These are phyloP conservation scores for Ceratocystis alfenasii DNA, from an alignment of 2,329 filamentous ascomycete genomes.

Conservation along the genomic window DNA sequence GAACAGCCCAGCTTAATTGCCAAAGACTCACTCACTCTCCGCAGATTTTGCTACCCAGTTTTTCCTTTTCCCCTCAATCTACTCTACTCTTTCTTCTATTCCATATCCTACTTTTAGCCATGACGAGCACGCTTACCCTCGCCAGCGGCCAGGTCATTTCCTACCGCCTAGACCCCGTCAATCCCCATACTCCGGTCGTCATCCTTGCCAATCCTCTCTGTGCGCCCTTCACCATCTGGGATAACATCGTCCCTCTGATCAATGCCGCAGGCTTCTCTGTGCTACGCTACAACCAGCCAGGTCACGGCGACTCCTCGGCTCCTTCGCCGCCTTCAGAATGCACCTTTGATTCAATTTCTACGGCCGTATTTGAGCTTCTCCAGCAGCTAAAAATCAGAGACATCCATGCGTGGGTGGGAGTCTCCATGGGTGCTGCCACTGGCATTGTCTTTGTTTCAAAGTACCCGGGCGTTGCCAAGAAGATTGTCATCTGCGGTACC, in stretches of 20 bases:
- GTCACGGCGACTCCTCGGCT: constrained; percentile 32
- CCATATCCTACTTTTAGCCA: not conserved
- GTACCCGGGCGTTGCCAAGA: constrained; percentile 31
- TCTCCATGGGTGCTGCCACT: constrained; percentile 36
- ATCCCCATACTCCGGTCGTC: constrained; percentile 28
- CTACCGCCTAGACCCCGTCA: constrained; percentile 27
- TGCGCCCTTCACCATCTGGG: constrained; percentile 32
- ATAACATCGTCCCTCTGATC: constrained; percentile 31
- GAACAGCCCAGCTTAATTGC: not conserved
- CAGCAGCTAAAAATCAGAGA: constrained; percentile 27
- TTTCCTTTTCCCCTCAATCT: not conserved
- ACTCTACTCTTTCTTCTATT: not conserved
- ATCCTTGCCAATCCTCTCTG: constrained; percentile 34
- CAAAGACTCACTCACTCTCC: too few relatives aligned
- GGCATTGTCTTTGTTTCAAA: constrained; percentile 32
- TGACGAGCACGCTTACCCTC: constrained; percentile 25
- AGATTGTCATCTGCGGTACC: constrained; percentile 33
- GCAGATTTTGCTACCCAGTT: not conserved
- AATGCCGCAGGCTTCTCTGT: constrained; percentile 31
- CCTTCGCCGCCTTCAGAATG: constrained; percentile 29
- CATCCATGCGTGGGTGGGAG: constrained; percentile 34
- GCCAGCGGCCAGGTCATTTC: constrained; percentile 27
- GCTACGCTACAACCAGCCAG: constrained; percentile 35
- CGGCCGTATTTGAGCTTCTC: constrained; percentile 32
- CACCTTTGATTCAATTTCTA: constrained; percentile 32